These are phyloP conservation scores for Hymenoscyphus scutula DNA, from an alignment of 2,329 filamentous ascomycete species.

Conservation along the genomic window DNA sequence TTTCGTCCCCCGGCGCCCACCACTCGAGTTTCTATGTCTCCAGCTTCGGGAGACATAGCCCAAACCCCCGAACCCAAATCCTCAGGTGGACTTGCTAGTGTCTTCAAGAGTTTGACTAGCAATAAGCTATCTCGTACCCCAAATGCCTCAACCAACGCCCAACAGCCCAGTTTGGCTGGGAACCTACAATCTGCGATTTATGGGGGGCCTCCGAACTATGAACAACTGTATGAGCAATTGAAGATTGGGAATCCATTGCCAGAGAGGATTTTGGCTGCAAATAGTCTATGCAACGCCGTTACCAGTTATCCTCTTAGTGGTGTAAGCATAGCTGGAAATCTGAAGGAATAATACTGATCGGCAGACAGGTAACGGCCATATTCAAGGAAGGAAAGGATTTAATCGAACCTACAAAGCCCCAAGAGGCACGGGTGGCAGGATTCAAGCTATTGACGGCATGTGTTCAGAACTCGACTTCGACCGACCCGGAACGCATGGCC, in stretches of 20 bases:
- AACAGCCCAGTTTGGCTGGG: conserved; percentile 42
- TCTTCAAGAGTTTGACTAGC: conserved; percentile 60
- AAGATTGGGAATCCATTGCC: conserved; percentile 48
- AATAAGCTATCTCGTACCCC: conserved; percentile 52
- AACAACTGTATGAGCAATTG: conserved; percentile 54
- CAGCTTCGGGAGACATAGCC: conserved; percentile 55
- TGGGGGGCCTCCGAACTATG: conserved; percentile 51
- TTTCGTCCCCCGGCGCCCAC: conserved; percentile 4
- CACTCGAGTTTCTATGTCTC: conserved; percentile 52
- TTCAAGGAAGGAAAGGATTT: conserved; percentile 67
- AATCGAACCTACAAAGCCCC: conserved; percentile 56
- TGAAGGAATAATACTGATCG: conserved; percentile 12
- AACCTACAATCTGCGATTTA: conserved; percentile 38
- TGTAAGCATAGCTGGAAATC: conserved; percentile 23
- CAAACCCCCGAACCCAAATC: conserved; percentile 53
- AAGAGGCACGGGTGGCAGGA: conserved; percentile 54
- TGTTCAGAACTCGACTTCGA: conserved; percentile 59
- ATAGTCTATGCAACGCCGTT: conserved; percentile 54
- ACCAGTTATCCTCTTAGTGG: conserved; percentile 53
- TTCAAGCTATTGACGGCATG: conserved; percentile 66
- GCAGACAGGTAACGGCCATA: conserved; percentile 41
- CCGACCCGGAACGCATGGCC: conserved; percentile 64
- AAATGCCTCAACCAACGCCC: conserved; percentile 40
- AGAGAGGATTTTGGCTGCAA: conserved; percentile 57
- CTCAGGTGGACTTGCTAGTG: conserved; percentile 57